phyloP scores from a whole-genome alignment of 148 eudicot species.

The Polygonum aviculare region DNA sequence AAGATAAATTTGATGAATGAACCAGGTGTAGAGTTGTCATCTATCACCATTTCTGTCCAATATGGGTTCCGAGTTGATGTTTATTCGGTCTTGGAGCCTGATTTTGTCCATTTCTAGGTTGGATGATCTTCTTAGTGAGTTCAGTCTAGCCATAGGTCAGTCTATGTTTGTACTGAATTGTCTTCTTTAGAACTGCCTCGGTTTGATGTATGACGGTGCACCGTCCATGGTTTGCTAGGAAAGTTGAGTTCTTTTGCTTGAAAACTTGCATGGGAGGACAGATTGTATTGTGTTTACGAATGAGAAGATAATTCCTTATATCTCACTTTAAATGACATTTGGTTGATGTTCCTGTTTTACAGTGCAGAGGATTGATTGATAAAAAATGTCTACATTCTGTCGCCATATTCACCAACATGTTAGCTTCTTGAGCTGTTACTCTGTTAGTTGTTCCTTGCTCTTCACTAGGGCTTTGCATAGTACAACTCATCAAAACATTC shows the following conservation, averaged over 20 bases:
- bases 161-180: background rate
- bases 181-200: background rate
- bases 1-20: background rate
- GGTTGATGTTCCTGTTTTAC: background rate
- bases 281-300: background rate
- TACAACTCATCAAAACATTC: too few species aligned
- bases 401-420: background rate
- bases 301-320: background rate
- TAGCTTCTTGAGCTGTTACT: background rate
- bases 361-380: background rate
- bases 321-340: background rate
- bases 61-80: background rate
- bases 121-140: background rate
- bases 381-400: background rate
- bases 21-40: background rate
- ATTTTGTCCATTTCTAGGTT: background rate
- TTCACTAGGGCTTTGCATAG: background rate
- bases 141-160: background rate
- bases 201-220: background rate
- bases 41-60: background rate
- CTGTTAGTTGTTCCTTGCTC: background rate
- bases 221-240: background rate
- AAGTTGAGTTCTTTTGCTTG: background rate
- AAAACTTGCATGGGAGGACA: background rate
- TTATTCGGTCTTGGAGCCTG: background rate